Conservation (phyloP, 768 basidiomycete genomes). For the Dentipellis fragilis region DNA sequence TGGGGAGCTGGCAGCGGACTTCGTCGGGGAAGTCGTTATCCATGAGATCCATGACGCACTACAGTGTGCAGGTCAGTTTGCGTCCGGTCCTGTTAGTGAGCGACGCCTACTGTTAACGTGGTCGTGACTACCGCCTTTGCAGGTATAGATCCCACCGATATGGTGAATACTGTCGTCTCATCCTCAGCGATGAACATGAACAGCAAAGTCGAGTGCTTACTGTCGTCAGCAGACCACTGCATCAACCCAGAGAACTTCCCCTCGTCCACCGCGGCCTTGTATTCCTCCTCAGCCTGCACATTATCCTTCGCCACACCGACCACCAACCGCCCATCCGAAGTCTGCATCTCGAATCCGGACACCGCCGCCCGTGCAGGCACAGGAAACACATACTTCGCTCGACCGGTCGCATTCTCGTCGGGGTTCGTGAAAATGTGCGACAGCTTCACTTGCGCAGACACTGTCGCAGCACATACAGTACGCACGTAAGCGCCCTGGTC, state of each 20-base stretch:
- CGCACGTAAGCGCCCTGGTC: background rate
- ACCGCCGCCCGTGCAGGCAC: conserved; percentile 45
- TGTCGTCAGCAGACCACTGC: conserved; percentile 40
- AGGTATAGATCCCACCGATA: conserved; percentile 47
- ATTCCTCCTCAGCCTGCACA: conserved; percentile 28
- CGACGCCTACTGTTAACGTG: conserved; percentile 30
- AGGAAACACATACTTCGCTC: conserved; percentile 47
- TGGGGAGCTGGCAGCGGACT: conserved; percentile 45
- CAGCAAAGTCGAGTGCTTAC: conserved; percentile 23
- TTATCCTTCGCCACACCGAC: conserved; percentile 41
- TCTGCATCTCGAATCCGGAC: conserved; percentile 42
- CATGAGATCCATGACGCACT: conserved; percentile 46
- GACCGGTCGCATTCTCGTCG: conserved; percentile 19
- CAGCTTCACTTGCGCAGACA: background rate
- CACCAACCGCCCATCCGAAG: conserved; percentile 32
- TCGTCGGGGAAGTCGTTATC: conserved; percentile 38
- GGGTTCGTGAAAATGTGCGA: background rate
- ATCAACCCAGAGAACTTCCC: conserved; percentile 36
- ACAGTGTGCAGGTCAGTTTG: background rate
- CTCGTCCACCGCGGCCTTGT: conserved; percentile 28
- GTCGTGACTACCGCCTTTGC: conserved; percentile 29
- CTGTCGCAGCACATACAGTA: background rate
- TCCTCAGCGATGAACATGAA: background rate
- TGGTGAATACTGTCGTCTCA: conserved; percentile 36
- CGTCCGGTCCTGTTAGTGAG: background rate